phyloP scores from a whole-genome alignment of 2,329 filamentous ascomycete species.

The Cercospora brassicicola region DNA sequence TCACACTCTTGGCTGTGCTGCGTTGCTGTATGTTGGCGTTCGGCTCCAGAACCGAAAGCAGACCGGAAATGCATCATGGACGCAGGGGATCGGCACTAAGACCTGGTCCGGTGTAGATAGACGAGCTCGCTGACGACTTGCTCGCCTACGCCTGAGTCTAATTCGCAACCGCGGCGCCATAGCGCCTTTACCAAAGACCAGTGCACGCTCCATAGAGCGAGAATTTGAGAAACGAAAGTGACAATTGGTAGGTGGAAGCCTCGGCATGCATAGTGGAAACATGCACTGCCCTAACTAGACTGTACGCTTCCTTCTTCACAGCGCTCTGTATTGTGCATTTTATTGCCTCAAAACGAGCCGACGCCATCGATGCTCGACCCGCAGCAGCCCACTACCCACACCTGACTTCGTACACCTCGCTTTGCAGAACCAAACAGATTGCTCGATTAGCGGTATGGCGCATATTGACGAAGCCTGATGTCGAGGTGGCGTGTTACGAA shows the following conservation, averaged over 20 bases:
- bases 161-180: constrained; percentile 16
- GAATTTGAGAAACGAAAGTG: constrained; percentile 12
- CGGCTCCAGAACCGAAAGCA: constrained; percentile 12
- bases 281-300: constrained; percentile 1
- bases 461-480: constrained; percentile 15
- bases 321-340: not conserved
- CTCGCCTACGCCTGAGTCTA: constrained; percentile 29
- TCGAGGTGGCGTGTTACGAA: constrained; percentile 17
- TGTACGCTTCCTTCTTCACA: not conserved
- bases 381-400: constrained; percentile 15
- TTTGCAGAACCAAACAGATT: constrained; percentile 21
- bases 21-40: constrained; percentile 4
- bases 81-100: constrained; percentile 26
- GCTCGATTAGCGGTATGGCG: constrained; percentile 21
- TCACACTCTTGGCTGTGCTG: not conserved
- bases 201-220: constrained; percentile 11
- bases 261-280: constrained; percentile 11
- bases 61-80: constrained; percentile 13
- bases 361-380: constrained; percentile 18
- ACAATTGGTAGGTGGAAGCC: constrained; percentile 8
- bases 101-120: constrained; percentile 23
- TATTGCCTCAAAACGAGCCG: constrained; percentile 12
- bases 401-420: constrained; percentile 22
- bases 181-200: constrained; percentile 12
- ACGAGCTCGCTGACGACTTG: constrained; percentile 26